Percentiles rank a stretch among this genome's conserved stretches.
These are phyloP conservation scores for Ascochyta rabiei DNA, from an alignment of 2,329 filamentous ascomycete species.

Conservation along the genomic window DNA sequence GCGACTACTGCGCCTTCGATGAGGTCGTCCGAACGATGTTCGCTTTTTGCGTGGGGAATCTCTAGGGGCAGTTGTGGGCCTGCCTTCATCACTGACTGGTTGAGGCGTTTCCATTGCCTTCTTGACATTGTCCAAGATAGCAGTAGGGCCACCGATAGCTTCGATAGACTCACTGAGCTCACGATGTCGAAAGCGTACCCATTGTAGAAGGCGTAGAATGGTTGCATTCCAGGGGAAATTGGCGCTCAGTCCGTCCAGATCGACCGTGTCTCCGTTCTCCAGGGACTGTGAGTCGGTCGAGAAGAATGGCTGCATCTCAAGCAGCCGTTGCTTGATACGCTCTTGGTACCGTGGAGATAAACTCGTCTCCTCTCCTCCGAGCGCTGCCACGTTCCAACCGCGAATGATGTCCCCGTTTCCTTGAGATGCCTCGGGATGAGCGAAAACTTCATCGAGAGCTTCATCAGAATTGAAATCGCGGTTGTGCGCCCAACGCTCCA, in stretches of 20 bases:
- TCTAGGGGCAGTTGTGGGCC: slow-evolving; percentile 5
- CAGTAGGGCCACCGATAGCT: slow-evolving; percentile 51
- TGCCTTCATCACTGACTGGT: slow-evolving; percentile 6
- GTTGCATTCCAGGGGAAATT: slow-evolving; percentile 59
- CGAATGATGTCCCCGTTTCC: slow-evolving; percentile 27
- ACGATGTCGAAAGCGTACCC: slow-evolving; percentile 52
- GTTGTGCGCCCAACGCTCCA: slow-evolving; percentile 44
- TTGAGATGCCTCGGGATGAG: slow-evolving; percentile 25
- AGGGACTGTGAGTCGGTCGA: slow-evolving; percentile 39
- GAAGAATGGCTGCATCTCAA: slow-evolving; percentile 47
- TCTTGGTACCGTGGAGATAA: slow-evolving; percentile 46
- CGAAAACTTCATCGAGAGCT: slow-evolving; percentile 52
- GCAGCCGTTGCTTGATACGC: slow-evolving; percentile 47
- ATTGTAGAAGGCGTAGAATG: slow-evolving; percentile 52
- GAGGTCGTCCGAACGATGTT: slow-evolving; percentile 35
- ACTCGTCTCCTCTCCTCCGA: slow-evolving; percentile 46
- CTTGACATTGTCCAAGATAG: slow-evolving; percentile 44
- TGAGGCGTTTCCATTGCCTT: slow-evolving; percentile 24
- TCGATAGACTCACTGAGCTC: slow-evolving; percentile 55
- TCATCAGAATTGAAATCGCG: slow-evolving; percentile 48
- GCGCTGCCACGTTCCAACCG: slow-evolving; percentile 44
- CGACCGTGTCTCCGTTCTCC: slow-evolving; percentile 40
- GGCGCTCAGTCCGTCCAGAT: slow-evolving; percentile 52
- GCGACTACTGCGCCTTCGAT: slow-evolving; percentile 36
- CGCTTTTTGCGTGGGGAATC: slow-evolving; percentile 32